Base-by-base conservation (phyloP, 257 asterid genomes). In the Gentiana dahurica region DNA sequence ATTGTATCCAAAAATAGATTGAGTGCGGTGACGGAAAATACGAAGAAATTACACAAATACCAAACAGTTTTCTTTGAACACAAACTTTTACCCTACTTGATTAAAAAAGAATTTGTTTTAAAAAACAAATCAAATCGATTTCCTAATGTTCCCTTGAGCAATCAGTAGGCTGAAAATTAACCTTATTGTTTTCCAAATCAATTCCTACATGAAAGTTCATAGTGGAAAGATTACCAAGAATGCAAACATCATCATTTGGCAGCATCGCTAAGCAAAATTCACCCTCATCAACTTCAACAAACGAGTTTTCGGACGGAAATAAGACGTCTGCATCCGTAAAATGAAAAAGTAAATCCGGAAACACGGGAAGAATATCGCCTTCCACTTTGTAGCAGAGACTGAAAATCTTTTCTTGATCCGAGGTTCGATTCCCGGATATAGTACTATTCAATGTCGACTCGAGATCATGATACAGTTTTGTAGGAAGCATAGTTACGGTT, bases 301-400 rank as follows among this genome's bases (percentile, higher is more conserved):
- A 82, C 11, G 58, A 57, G 52, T 79, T 77, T 0, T 10, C 0
- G 0, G 78, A 2, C 2, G 63, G 71, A 79, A 85, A 48, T 52
- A 46, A 45, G 77, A 85, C 68, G n/a, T 78, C 82, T 1, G 72
- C 95, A 67, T 81, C 84, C 57, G 24, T 69, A 54, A 82, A 80
- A 68, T 85, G 84, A 4, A 64, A 50, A 0, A 65, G 74, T 9
- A 85, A 32, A 1, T 13, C 63, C 0, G 87, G 87, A 36, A 72
- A 5, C 13, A 54, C 47, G 5, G 3, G 46, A 41, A 3, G 46
- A 41, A 24, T 53, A 0, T 45, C 47, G 4, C 34, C 33, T 6
- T 37, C 15, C 0, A 61, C 13, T 10, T 0, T 1, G 54, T 75
- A 86, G 57, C 94, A 86, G 72, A 75, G 50, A 0, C 46, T 15